Conservation (phyloP, 352 stramenopile genomes). For the Pythium oligandrum region DNA sequence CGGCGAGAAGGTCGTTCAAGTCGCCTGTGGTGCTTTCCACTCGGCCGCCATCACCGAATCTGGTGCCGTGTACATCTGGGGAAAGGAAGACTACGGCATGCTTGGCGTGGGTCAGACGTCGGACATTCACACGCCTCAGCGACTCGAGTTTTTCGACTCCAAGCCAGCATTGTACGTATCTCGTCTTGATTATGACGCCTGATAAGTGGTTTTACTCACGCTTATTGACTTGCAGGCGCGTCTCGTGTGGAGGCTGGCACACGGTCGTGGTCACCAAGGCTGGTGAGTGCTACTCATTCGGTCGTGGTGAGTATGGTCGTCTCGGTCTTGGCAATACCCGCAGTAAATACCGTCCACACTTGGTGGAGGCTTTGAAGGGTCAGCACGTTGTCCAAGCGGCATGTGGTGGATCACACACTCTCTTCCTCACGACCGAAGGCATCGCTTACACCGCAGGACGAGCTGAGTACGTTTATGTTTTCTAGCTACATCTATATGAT, state of each 20-base stretch:
- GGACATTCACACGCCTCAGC: slow-evolving; percentile 55
- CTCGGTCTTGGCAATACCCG: slow-evolving; percentile 82
- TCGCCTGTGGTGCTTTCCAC: slow-evolving; percentile 80
- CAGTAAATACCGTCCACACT: slow-evolving; percentile 57
- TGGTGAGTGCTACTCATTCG: slow-evolving; percentile 71
- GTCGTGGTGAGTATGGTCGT: slow-evolving; percentile 74
- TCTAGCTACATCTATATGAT: no score
- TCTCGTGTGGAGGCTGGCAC: slow-evolving; percentile 83
- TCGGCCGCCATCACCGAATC: slow-evolving; percentile 69
- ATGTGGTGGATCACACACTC: slow-evolving; percentile 74
- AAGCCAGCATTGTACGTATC: slow-evolving; percentile 56
- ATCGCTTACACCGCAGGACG: slow-evolving; percentile 77
- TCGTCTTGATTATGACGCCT: not conserved
- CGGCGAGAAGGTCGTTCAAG: slow-evolving; percentile 68
- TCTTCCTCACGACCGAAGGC: slow-evolving; percentile 85
- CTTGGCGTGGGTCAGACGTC: slow-evolving; percentile 72
- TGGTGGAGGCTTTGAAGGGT: slow-evolving; percentile 59
- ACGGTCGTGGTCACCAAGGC: slow-evolving; percentile 73
- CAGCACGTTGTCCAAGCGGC: slow-evolving; percentile 67
- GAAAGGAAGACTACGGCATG: slow-evolving; percentile 88
- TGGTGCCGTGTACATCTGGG: slow-evolving; percentile 74
- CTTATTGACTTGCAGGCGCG: slow-evolving; percentile 29
- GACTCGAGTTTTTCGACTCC: slow-evolving; percentile 61
- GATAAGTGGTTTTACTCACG: not conserved
- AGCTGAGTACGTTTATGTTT: slow-evolving; percentile 59